A percentile compares a stretch with the other conserved stretches of the same genome.
Conservation (phyloP, 2,329 filamentous ascomycete species). For the Chrysoporthe cubensis region DNA sequence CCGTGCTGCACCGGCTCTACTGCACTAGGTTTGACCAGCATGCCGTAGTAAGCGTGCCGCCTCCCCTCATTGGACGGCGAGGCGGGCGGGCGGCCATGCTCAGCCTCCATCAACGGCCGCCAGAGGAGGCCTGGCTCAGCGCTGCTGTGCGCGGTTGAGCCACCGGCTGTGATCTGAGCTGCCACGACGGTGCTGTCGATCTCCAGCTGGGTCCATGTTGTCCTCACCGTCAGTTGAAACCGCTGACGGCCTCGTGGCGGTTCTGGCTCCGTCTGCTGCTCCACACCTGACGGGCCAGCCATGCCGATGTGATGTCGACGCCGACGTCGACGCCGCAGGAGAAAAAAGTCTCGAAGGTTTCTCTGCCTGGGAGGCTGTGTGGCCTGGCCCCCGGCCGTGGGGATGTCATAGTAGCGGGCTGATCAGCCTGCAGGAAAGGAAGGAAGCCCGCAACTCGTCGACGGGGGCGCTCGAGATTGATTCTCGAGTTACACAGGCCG, state of each 20-base stretch:
- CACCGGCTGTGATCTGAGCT: not conserved
- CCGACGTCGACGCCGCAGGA: not conserved
- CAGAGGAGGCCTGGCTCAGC: conserved; percentile 19
- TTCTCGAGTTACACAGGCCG: too few species aligned
- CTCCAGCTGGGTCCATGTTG: too few species aligned
- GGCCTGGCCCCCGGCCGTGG: too few species aligned
- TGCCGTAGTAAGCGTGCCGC: not conserved
- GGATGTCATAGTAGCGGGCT: too few species aligned
- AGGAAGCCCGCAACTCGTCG: too few species aligned
- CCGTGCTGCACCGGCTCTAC: not conserved
- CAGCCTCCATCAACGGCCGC: conserved; percentile 7
- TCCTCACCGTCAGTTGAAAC: too few species aligned
- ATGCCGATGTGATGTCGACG: not conserved
- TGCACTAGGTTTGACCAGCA: conserved; percentile 14
- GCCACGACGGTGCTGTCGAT: not conserved
- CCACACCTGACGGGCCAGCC: not conserved
- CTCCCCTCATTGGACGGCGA: conserved; percentile 9
- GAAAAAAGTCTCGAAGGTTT: too few species aligned
- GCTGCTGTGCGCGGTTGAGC: not conserved
- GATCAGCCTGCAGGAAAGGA: too few species aligned
- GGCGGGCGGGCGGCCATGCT: not conserved
- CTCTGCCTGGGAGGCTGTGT: not conserved
- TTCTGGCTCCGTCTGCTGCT: not conserved
- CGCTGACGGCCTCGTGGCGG: not conserved
- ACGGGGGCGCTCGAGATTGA: too few species aligned